Evolutionary conservation across 345 rosid genomes (phyloP).

Genomic region (Brassica incana): DNA sequence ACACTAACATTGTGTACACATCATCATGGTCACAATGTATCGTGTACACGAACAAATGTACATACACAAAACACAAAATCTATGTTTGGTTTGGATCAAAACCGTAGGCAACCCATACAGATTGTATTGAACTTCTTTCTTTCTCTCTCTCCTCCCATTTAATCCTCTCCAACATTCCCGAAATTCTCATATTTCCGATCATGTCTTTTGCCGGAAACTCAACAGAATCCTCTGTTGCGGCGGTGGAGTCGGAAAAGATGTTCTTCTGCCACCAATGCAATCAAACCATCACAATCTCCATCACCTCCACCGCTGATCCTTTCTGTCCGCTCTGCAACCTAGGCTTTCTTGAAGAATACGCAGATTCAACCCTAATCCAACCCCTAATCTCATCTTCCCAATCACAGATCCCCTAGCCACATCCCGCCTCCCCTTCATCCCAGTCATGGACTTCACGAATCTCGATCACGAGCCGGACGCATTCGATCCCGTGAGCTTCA

Average conservation of each 20-base stretch:
- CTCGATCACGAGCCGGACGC: conserved; percentile 24
- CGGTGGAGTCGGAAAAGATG: conserved; percentile 36
- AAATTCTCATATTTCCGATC: conserved; percentile 18
- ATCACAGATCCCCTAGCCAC: conserved; percentile 14
- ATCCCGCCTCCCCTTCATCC: conserved; percentile 27
- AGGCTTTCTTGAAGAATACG: conserved; percentile 63
- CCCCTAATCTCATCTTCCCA: conserved; percentile 34
- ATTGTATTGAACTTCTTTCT: conserved; percentile 9
- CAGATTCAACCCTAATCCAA: conserved; percentile 19
- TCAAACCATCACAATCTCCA: conserved; percentile 49
- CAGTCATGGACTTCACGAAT: conserved; percentile 31
- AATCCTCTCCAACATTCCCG: not conserved
- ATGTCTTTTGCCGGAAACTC: conserved; percentile 41
- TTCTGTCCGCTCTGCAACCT: conserved; percentile 56
- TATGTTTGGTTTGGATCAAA: not conserved
- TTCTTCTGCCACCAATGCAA: conserved; percentile 67
- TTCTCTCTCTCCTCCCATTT: not conserved
- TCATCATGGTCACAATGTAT: too few relatives aligned
- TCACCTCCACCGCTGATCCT: conserved; percentile 50
- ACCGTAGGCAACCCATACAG: not conserved
- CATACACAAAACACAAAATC: too few relatives aligned
- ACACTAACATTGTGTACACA: too few relatives aligned
- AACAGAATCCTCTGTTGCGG: conserved; percentile 26
- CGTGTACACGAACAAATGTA: too few relatives aligned
- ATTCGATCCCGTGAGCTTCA: conserved; percentile 52